Evolutionary conservation across 768 basidiomycete genomes (phyloP).

Genomic region (Kwoniella dendrophila): DNA sequence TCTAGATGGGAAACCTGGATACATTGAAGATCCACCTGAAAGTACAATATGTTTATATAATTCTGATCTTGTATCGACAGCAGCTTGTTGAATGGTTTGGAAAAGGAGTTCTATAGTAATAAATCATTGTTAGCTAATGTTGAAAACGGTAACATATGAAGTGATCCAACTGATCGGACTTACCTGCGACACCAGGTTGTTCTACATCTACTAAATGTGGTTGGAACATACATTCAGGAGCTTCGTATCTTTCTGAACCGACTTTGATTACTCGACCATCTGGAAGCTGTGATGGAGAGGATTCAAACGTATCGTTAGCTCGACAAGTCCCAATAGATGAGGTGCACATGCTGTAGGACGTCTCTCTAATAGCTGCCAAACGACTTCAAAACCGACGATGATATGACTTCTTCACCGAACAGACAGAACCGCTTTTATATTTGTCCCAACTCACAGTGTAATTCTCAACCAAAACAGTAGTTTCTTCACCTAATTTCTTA

Average conservation of each 20-base stretch:
- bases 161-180: conserved; percentile 33
- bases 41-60: conserved; percentile 98
- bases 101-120: conserved; percentile 80
- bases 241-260: conserved; percentile 96
- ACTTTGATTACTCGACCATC: conserved; percentile 97
- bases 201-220: conserved; percentile 96
- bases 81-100: conserved; percentile 88
- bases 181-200: conserved; percentile 92
- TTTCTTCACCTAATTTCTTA: conserved; percentile 89
- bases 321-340: neutral
- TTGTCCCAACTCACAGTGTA: conserved; percentile 76
- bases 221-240: conserved; percentile 99
- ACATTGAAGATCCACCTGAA: conserved; percentile 98
- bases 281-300: conserved; percentile 66
- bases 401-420: too few species aligned
- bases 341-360: too few species aligned
- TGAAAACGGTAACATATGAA: neutral
- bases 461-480: conserved; percentile 91
- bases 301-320: neutral
- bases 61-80: conserved; percentile 84
- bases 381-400: too few species aligned
- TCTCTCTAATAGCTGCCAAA: too few species aligned
- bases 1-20: conserved; percentile 93
- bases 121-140: conserved; percentile 9
- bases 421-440: neutral